Evolutionary conservation across 148 eudicot species (phyloP).

Genomic region (Rhododendron vialii): DNA sequence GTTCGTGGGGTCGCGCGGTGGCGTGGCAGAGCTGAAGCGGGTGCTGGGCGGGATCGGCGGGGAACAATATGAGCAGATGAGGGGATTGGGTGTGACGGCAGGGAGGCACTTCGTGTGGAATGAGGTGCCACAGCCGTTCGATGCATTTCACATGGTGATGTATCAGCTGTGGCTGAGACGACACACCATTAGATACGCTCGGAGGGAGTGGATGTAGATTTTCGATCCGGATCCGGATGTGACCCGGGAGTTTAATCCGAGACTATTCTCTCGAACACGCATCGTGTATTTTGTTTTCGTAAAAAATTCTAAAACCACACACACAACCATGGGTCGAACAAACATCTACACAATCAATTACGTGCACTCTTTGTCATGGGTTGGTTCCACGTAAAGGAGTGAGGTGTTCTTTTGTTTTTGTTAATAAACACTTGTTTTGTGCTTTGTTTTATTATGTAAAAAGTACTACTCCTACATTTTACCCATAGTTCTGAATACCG

Average conservation of each 20-base stretch:
- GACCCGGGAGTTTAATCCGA: background rate
- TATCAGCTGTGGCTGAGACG: constrained; percentile 88
- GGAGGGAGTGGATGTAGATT: constrained; percentile 22
- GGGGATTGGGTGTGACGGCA: constrained; percentile 50
- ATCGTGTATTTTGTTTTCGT: background rate
- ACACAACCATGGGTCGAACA: background rate
- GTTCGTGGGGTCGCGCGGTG: constrained; percentile 43
- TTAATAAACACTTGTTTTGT: background rate
- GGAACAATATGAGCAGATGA: constrained; percentile 51
- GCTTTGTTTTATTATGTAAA: background rate
- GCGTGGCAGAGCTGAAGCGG: constrained; percentile 27
- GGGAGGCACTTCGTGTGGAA: constrained; percentile 65
- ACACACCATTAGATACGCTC: constrained; percentile 57
- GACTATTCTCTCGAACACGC: background rate
- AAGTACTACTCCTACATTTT: too few relatives aligned
- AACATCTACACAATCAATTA: too few relatives aligned
- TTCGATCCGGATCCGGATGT: too few relatives aligned
- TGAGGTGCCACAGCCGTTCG: constrained; percentile 44
- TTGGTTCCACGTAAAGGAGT: background rate
- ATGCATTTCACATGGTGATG: constrained; percentile 85
- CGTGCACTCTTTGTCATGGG: background rate
- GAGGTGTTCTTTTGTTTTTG: background rate
- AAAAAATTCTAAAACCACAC: background rate
- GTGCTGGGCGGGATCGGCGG: constrained; percentile 32
- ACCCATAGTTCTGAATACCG: too few relatives aligned